These are phyloP conservation scores for Xylariaceae sp. DNA, from an alignment of 2,329 filamentous ascomycete species.

Conservation along the genomic window DNA sequence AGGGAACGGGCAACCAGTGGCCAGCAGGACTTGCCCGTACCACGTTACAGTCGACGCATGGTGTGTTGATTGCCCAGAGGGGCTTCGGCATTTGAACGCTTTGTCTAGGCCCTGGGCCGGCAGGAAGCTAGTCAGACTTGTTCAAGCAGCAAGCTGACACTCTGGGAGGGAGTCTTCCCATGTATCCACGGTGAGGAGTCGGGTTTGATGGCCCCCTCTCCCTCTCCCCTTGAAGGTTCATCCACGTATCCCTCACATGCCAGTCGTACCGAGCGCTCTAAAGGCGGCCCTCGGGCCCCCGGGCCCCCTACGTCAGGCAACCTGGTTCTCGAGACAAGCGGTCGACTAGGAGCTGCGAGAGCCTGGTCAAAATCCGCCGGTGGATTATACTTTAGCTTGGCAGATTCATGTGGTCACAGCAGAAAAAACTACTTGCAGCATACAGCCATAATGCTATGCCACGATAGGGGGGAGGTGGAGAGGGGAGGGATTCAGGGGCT, in stretches of 20 bases:
- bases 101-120: constrained; percentile 1
- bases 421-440: constrained; percentile 17
- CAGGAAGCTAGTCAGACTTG: neutral
- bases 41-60: constrained; percentile 28
- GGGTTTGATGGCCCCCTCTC: neutral
- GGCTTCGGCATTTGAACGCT: constrained; percentile 23
- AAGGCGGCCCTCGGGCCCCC: constrained; percentile 1
- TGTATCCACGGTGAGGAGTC: neutral
- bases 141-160: constrained; percentile 3
- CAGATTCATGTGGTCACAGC: constrained; percentile 15
- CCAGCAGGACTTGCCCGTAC: constrained; percentile 23
- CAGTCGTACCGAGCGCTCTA: constrained; percentile 11
- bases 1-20: constrained; percentile 18
- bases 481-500: constrained; percentile 9
- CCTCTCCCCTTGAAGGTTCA: constrained; percentile 1
- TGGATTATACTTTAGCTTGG: constrained; percentile 10
- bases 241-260: constrained; percentile 18
- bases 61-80: constrained; percentile 18
- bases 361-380: neutral
- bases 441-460: constrained; percentile 8
- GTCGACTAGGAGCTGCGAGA: constrained; percentile 7
- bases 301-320: constrained; percentile 13
- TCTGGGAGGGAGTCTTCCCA: constrained; percentile 2
- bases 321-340: constrained; percentile 7
- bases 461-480: neutral